phyloP scores from a whole-genome alignment of 1,139 yeast species.

The Citeromyces hawaiiensis region DNA sequence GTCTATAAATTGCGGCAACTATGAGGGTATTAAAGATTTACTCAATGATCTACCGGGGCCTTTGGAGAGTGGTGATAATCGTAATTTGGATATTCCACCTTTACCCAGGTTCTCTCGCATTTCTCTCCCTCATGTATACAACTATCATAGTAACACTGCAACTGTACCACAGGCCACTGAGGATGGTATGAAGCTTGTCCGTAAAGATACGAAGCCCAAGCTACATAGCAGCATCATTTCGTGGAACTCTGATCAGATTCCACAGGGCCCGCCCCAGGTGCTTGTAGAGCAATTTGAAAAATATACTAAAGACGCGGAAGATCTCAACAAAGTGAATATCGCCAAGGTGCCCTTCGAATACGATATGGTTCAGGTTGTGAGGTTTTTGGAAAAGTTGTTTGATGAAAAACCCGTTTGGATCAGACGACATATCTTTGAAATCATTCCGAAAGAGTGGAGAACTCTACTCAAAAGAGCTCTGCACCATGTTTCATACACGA shows the following conservation, averaged over 20 bases:
- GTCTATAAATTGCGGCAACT: not conserved
- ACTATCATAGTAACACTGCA: conserved; percentile 42
- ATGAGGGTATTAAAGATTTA: not conserved
- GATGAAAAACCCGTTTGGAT: conserved; percentile 77
- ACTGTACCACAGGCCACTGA: conserved; percentile 31
- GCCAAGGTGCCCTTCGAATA: conserved; percentile 12
- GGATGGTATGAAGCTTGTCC: conserved; percentile 37
- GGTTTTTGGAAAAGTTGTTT: conserved; percentile 39
- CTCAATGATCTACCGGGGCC: not conserved
- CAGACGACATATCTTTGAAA: conserved; percentile 54
- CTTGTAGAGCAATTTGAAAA: conserved; percentile 22
- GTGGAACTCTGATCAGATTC: conserved; percentile 30
- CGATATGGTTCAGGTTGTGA: conserved; percentile 32
- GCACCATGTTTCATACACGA: conserved; percentile 72
- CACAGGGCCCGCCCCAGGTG: conserved; percentile 27
- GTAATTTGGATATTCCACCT: conserved; percentile 63
- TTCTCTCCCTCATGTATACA: conserved; percentile 65
- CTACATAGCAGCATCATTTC: conserved; percentile 31
- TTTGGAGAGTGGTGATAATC: conserved; percentile 14
- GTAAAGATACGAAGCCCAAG: conserved; percentile 24
- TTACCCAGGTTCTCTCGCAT: conserved; percentile 77
- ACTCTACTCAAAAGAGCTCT: conserved; percentile 57
- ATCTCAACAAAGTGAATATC: conserved; percentile 8
- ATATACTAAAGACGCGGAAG: conserved; percentile 13
- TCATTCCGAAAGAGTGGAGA: conserved; percentile 38